A percentile compares a stretch with the other conserved stretches of the same genome.
phyloP scores from a whole-genome alignment of 176 grass and related monocot species.

The Puccinellia tenuiflora region DNA sequence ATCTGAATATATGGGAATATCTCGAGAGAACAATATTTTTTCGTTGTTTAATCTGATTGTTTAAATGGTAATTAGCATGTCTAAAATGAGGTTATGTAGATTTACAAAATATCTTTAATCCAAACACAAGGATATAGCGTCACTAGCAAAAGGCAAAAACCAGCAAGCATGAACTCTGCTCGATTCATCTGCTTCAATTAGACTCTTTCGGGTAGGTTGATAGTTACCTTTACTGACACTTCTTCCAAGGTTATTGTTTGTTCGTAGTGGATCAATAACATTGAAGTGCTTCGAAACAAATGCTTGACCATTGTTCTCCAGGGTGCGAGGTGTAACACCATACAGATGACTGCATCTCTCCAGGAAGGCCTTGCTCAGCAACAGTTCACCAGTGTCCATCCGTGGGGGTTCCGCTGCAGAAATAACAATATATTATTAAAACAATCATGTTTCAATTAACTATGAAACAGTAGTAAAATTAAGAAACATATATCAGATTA shows the following conservation, averaged over 20 bases:
- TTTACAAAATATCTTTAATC: constrained; percentile 6
- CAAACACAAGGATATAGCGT: constrained; percentile 14
- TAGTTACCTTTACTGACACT: constrained; percentile 88
- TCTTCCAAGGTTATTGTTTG: constrained; percentile 91
- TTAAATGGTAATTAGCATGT: constrained; percentile 1
- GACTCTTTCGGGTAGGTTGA: neutral
- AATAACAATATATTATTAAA: constrained; percentile 21
- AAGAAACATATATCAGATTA: constrained; percentile 34
- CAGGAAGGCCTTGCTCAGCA: constrained; percentile 68
- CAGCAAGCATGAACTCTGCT: constrained; percentile 1
- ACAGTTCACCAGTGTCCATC: constrained; percentile 56
- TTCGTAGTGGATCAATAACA: constrained; percentile 89
- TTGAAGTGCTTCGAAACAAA: constrained; percentile 95
- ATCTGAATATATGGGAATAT: neutral
- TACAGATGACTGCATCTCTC: constrained; percentile 48
- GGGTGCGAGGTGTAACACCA: constrained; percentile 46
- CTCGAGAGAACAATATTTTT: neutral
- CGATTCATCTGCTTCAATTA: constrained; percentile 9
- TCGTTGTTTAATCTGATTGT: neutral
- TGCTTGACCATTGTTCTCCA: constrained; percentile 58
- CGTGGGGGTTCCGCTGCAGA: constrained; percentile 73
- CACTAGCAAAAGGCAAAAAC: neutral
- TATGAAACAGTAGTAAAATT: neutral
- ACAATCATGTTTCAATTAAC: neutral
- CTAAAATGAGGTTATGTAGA: neutral